Evolutionary conservation across 129 eudicot genomes (phyloP), one percentile per base, ranked within the genome.

Genomic region (Flaveria ramosissima): DNA sequence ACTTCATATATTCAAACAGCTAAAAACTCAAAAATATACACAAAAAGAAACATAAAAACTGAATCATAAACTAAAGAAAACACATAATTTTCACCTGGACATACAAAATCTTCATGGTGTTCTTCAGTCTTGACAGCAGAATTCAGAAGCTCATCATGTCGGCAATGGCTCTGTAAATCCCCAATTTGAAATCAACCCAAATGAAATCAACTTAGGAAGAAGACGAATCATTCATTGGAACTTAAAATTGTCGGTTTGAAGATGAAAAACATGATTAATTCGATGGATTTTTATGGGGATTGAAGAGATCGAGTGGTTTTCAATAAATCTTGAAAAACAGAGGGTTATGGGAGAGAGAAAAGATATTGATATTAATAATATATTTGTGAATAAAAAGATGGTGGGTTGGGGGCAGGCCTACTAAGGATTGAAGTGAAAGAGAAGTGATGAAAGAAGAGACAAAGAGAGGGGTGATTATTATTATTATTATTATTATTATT

Each of bases 291-390:
- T 48, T 59, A 71, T 79, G 51, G 83, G 83, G 83, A 79, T 72
- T 57, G 78, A 72, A 72, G 83, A 72, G 63, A 63, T 21, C 1
- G 72, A 71, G 36, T 23, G 64, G 24, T 8, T 72, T 79, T 79
- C 82, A 71, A 78, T 55, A 78, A 78, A 78, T 59, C 71, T 70
- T 78, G 62, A 32, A 69, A 78, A 69, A 78, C 42, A 78, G 61
- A 19, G 76, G 48, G 61, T 43, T 69, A 59, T 43, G 75, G 82
- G 72, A 46, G 71, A 70, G 76, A 70, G 73, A 70, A 39, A 62
- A 47, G 23, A 43, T 57, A 46, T 43, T 45, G 10, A 43, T 57
- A 46, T 43, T 45, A 45, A 45, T 45, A 45, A 45, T 45, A 9
- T 45, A 45, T 45, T 8, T 45, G 45, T 62, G 27, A 62, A 16